Evolutionary conservation across 345 rosid genomes (phyloP), one percentile per base, ranked within the genome.

Genomic region (Citrus cavaleriei): DNA sequence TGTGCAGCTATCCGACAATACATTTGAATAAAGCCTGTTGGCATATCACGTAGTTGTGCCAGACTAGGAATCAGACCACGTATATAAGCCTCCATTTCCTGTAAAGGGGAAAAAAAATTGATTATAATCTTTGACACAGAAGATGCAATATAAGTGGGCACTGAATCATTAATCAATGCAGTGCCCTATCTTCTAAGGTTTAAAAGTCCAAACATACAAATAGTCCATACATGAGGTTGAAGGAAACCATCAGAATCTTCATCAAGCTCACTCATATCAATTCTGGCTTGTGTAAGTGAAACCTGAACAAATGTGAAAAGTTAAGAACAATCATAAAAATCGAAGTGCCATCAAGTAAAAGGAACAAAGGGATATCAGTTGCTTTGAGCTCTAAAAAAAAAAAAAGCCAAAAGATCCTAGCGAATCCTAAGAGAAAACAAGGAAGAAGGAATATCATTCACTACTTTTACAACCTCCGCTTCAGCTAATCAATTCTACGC

Each of bases 201-300:
- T 18, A 77, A 70, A 71, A 24, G 62, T 40, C 25, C 32, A 61
- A 70, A 68, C 32, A 63, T 24, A 73, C 72, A 69, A 9, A 71
- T 38, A 68, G 7, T 54, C 54, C 82, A 77, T 89, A 96, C 99
- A 83, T 88, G 86, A 85, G 93, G 79, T 75, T 91, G 98, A 82
- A 96, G 98, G 81, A 96, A 96, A 83, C 99, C 99, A 84, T 96
- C 99, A 75, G 98, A 94, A 83, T 94, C 99, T 83, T 96, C 98
- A 62, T 94, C 99, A 68, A 96, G 97, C 86, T 96, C 99, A 81
- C 99, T 96, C 99, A 94, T 96, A 80, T 94, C 98, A 75, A 96
- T 96, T 86, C 98, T 93, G 73, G 99, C 99, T 83, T 94, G 98
- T 70, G 99, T 94, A 82, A 96, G 93, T 21, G 98, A 96, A 81